Percentiles rank a stretch among this genome's conserved stretches.
phyloP scores from a whole-genome alignment of 2,329 filamentous ascomycete species.

The Neonectria hederae region DNA sequence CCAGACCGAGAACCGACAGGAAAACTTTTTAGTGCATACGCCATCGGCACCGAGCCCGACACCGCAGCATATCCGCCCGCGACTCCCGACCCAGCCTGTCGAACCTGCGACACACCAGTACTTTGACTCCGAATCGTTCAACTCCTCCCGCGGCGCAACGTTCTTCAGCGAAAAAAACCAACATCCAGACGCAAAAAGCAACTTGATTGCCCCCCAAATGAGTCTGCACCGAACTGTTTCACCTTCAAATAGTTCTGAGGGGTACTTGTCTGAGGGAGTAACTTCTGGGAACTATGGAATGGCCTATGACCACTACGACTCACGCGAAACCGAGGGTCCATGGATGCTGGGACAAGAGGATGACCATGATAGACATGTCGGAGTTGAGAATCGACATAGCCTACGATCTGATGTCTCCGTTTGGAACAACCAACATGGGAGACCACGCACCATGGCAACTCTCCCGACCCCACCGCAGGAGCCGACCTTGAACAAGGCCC shows the following conservation, averaged over 20 bases:
- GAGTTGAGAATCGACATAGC: slow-evolving; percentile 26
- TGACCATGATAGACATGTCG: slow-evolving; percentile 6
- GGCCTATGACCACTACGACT: not conserved
- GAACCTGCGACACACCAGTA: slow-evolving; percentile 9
- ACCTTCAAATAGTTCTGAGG: not conserved
- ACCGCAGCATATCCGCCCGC: slow-evolving; percentile 43
- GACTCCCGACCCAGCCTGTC: not conserved
- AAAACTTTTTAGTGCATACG: slow-evolving; percentile 36
- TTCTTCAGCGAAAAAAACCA: not conserved
- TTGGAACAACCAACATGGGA: slow-evolving; percentile 33
- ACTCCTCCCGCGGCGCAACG: not conserved
- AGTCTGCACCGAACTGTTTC: not conserved
- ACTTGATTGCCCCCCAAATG: not conserved
- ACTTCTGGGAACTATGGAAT: not conserved
- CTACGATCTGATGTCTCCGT: slow-evolving; percentile 37
- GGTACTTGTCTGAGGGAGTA: not conserved
- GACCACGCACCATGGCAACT: slow-evolving; percentile 12
- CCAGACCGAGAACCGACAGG: not conserved
- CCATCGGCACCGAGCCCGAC: slow-evolving; percentile 50
- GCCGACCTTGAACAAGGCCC: not conserved
- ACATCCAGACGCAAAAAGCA: not conserved
- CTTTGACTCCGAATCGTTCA: slow-evolving; percentile 2
- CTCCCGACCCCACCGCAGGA: slow-evolving; percentile 18
- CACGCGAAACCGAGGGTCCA: not conserved
- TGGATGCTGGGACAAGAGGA: slow-evolving; percentile 2